phyloP scores from a whole-genome alignment of 331 rosid genomes.

The Arachis monticola region DNA sequence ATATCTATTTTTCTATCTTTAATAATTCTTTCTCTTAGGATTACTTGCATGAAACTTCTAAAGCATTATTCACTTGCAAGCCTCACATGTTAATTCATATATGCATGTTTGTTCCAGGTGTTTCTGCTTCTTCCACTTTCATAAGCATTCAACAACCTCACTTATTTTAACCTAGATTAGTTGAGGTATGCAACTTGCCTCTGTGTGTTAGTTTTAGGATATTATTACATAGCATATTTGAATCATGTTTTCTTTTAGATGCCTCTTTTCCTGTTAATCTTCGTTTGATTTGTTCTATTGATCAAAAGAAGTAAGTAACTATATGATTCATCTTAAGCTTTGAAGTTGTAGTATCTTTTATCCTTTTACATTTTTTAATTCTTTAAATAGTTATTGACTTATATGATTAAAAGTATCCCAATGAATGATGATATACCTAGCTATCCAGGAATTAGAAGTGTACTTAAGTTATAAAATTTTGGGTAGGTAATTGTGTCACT shows the following conservation, averaged over 20 bases:
- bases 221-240: slow-evolving; percentile 20
- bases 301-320: neutral
- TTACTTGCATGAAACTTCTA: slow-evolving; percentile 64
- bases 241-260: slow-evolving; percentile 2
- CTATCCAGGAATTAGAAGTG: slow-evolving; percentile 4
- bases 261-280: neutral
- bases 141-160: too few relatives aligned
- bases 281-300: neutral
- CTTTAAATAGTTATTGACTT: neutral
- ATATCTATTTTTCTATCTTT: neutral
- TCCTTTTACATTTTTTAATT: neutral
- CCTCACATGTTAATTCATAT: slow-evolving; percentile 41
- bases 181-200: slow-evolving; percentile 49
- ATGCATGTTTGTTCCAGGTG: slow-evolving; percentile 40
- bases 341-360: neutral
- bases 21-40: slow-evolving; percentile 46
- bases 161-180: too few relatives aligned
- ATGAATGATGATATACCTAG: neutral
- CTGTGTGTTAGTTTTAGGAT: neutral
- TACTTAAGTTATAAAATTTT: neutral
- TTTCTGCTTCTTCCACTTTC: slow-evolving; percentile 47
- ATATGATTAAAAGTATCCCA: neutral
- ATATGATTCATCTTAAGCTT: neutral
- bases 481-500: neutral
- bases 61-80: slow-evolving; percentile 42